These are phyloP conservation scores for Globisporangium sylvaticum DNA, from an alignment of 352 stramenopile genomes.

Conservation along the genomic window DNA sequence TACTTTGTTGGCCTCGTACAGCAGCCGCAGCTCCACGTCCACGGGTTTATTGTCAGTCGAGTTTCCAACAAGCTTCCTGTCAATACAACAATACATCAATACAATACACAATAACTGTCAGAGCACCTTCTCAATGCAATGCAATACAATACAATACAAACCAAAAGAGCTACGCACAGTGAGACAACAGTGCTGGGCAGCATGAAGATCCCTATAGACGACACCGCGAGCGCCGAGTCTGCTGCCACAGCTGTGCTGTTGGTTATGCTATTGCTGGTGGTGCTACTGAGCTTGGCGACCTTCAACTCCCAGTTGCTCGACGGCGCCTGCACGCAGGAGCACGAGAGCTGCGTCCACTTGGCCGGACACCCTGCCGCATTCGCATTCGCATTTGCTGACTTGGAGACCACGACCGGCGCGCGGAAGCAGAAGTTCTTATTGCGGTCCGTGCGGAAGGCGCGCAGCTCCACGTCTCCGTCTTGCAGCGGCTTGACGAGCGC, in stretches of 20 bases:
- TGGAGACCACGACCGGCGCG: slow-evolving; percentile 2
- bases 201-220: neutral
- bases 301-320: neutral
- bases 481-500: neutral
- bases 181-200: neutral
- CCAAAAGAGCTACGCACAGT: neutral
- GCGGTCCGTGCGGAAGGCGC: neutral
- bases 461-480: slow-evolving; percentile 2
- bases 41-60: neutral
- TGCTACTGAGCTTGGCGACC: neutral
- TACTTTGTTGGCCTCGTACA: neutral
- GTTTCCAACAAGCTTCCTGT: neutral
- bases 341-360: slow-evolving; percentile 7
- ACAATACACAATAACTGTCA: neutral
- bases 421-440: slow-evolving; percentile 11
- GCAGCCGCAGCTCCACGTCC: neutral
- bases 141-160: neutral
- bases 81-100: neutral
- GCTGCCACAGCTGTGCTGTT: neutral
- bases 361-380: neutral
- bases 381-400: neutral
- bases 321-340: neutral
- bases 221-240: neutral
- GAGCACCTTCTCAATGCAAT: neutral
- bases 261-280: neutral